Evolutionary conservation across 345 rosid species (phyloP), one percentile per base, ranked within the genome.

Genomic region (Firmiana major): DNA sequence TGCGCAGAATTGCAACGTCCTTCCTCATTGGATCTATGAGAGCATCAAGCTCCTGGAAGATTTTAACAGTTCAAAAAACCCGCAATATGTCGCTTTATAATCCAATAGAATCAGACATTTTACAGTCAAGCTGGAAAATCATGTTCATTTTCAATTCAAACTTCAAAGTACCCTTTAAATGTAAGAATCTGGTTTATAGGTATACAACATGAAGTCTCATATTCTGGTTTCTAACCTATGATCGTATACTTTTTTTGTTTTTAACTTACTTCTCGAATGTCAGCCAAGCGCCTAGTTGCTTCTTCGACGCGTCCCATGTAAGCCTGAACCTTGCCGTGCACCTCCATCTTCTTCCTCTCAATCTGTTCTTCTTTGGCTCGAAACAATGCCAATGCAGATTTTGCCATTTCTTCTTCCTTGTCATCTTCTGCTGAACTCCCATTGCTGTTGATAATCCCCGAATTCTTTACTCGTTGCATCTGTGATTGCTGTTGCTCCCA

Each of bases 311-410:
- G 92, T 65, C 94, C 99, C 19, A 96, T 78, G 74, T 90, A 90
- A 74, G 88, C 77, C 36, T 88, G 85, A 15, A 96, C 97, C 71
- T 81, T 91, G 55, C 88, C 91, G 76, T 80, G 87, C 4, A 96
- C 88, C 87, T 92, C 94, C 83, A 82, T 84, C 85, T 89, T 92
- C 86, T 84, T 93, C 87, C 78, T 93, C 85, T 92, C 94, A 75
- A 96, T 96, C 93, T 93, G 97, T 77, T 96, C 98, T 88, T 93
- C 99, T 48, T 91, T 96, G 1, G 88, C 89, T 66, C 87, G 83
- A 83, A 92, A 92, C 87, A 87, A 65, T 19, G 88, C 93, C 71
- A 93, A 77, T 28, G 98, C 93, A 12, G 96, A 90, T 42, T 85
- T 92, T 0, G 94, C 83, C 82, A 90, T 80, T 81, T 95, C 98